phyloP scores from a whole-genome alignment of 805 yeast genomes.

The Saturnispora sanitii region DNA sequence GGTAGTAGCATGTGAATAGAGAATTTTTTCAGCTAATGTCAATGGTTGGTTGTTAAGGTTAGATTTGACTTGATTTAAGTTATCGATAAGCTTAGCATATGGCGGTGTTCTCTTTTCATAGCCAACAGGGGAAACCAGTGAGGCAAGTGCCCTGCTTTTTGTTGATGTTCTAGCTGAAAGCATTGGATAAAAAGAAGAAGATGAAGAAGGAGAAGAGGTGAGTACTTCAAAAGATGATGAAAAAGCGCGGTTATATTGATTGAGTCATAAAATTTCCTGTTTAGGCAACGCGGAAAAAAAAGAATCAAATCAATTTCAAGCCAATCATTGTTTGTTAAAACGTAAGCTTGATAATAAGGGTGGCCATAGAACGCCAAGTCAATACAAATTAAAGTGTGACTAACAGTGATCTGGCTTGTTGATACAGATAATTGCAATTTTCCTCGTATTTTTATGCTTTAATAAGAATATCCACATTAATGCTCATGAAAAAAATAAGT shows the following conservation, averaged over 20 bases:
- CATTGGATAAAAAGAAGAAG: not conserved
- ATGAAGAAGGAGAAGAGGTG: not conserved
- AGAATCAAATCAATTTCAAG: too few species aligned
- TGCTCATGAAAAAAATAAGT: too few species aligned
- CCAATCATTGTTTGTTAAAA: too few species aligned
- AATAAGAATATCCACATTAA: too few species aligned
- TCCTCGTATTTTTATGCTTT: too few species aligned
- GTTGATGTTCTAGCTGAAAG: not conserved
- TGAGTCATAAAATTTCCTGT: conserved; percentile 3
- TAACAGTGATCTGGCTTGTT: too few species aligned
- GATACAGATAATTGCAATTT: too few species aligned
- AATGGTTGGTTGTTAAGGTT: conserved; percentile 44
- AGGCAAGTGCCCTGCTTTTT: not conserved
- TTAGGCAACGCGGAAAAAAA: conserved; percentile 7
- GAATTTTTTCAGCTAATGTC: conserved; percentile 90
- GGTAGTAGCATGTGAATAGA: conserved; percentile 89
- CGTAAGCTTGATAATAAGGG: too few species aligned
- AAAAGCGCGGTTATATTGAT: not conserved
- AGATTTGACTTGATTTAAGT: conserved; percentile 36
- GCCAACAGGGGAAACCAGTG: conserved; percentile 39
- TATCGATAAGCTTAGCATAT: conserved; percentile 60
- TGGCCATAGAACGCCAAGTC: too few species aligned
- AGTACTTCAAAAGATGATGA: not conserved
- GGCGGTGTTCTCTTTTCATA: conserved; percentile 76
- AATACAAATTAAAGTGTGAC: too few species aligned